Evolutionary conservation across 768 basidiomycete species (phyloP).

Genomic region (Pisolithus sp.): DNA sequence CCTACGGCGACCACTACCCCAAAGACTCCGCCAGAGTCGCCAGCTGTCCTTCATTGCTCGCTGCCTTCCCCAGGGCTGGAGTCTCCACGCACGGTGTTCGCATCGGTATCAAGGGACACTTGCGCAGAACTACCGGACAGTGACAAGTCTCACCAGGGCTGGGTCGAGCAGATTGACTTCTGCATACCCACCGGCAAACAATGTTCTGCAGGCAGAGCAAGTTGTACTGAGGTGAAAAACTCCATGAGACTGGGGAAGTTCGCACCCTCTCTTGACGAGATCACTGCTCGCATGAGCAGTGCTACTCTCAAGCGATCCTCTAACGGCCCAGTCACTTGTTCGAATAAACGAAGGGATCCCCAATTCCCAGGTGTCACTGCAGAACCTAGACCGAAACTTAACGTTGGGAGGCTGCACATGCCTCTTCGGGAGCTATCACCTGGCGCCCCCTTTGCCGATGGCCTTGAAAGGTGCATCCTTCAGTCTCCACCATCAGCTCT

Average conservation of each 20-base stretch:
- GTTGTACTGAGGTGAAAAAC: constrained; percentile 4
- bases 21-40: constrained; percentile 65
- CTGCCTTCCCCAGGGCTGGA: constrained; percentile 63
- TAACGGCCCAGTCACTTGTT: background rate
- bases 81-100: constrained; percentile 57
- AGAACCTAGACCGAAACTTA: constrained; percentile 19
- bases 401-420: constrained; percentile 38
- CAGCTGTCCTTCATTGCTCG: constrained; percentile 60
- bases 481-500: constrained; percentile 28
- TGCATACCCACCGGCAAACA: constrained; percentile 31
- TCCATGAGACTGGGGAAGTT: constrained; percentile 15
- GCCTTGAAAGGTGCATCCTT: constrained; percentile 15
- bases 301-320: background rate
- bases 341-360: background rate
- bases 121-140: background rate
- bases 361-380: constrained; percentile 12
- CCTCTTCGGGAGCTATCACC: constrained; percentile 29
- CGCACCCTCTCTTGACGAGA: constrained; percentile 71
- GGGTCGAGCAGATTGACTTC: constrained; percentile 68
- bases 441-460: constrained; percentile 4
- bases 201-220: background rate
- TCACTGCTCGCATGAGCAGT: constrained; percentile 52
- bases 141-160: constrained; percentile 12
- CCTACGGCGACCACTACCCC: constrained; percentile 51
- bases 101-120: constrained; percentile 31